Conservation (phyloP, 2,329 filamentous ascomycete species). For the Sclerotinia minor region DNA sequence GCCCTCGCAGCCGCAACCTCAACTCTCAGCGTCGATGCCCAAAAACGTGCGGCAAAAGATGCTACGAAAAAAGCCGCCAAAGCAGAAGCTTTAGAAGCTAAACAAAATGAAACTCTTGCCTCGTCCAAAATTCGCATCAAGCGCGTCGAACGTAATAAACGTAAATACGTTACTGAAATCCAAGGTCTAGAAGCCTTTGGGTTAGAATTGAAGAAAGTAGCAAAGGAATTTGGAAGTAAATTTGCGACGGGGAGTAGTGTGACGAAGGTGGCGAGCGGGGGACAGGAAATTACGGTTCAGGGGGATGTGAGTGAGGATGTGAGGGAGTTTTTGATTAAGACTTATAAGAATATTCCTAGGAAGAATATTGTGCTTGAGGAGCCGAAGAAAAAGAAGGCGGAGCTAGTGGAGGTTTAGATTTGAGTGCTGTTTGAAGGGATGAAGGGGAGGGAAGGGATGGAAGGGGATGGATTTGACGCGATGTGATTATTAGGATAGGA, state of each 20-base stretch:
- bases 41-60: conserved; percentile 94
- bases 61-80: conserved; percentile 96
- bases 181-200: conserved; percentile 87
- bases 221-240: conserved; percentile 98
- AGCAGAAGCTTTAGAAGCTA: conserved; percentile 81
- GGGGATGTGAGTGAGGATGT: conserved; percentile 96
- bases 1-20: conserved; percentile 81
- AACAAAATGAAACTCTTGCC: conserved; percentile 75
- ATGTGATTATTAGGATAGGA: neutral
- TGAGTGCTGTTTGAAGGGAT: too few relatives aligned
- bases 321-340: conserved; percentile 84
- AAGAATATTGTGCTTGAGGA: conserved; percentile 94
- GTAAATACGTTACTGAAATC: conserved; percentile 95
- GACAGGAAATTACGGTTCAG: conserved; percentile 97
- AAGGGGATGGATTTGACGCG: neutral
- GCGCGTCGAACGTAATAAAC: conserved; percentile 96
- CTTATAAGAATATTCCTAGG: conserved; percentile 86
- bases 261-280: conserved; percentile 80
- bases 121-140: conserved; percentile 86
- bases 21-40: conserved; percentile 82
- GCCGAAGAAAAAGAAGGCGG: conserved; percentile 90
- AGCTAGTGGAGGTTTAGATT: conserved; percentile 13
- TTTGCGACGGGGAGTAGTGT: conserved; percentile 94
- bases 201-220: conserved; percentile 89
- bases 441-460: neutral